Conservation (phyloP, 306 rosid genomes). For the Prinsepia uniflora region DNA sequence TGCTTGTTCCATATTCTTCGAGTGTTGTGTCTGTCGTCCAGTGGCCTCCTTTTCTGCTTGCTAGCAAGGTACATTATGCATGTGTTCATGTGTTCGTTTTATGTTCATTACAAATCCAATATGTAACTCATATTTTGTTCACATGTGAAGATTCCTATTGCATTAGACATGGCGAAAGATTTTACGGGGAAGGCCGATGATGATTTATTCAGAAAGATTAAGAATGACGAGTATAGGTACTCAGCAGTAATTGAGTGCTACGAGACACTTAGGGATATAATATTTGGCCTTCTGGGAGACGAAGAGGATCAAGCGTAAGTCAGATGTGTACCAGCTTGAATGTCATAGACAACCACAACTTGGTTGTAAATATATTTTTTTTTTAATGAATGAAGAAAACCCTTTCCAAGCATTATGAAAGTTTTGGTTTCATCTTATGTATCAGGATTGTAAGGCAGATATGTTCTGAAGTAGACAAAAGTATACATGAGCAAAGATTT, state of each 20-base stretch:
- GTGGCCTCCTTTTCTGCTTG: slow-evolving; percentile 99
- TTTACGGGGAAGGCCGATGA: slow-evolving; percentile 66
- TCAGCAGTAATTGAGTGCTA: slow-evolving; percentile 93
- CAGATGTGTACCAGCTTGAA: slow-evolving; percentile 14
- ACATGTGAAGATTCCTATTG: slow-evolving; percentile 83
- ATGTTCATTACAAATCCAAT: neutral
- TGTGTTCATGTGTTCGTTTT: slow-evolving; percentile 18
- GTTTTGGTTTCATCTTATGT: slow-evolving; percentile 25
- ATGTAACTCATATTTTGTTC: slow-evolving; percentile 1
- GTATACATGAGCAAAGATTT: slow-evolving; percentile 33
- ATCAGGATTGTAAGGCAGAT: slow-evolving; percentile 51
- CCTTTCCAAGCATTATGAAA: neutral
- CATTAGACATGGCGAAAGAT: slow-evolving; percentile 97
- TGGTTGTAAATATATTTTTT: neutral
- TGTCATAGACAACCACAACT: neutral
- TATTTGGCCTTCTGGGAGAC: slow-evolving; percentile 45
- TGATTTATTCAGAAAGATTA: slow-evolving; percentile 72
- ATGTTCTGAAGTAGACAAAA: slow-evolving; percentile 34
- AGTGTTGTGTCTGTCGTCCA: slow-evolving; percentile 61
- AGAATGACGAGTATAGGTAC: slow-evolving; percentile 65
- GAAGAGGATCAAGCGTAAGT: slow-evolving; percentile 60
- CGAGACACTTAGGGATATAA: slow-evolving; percentile 67
- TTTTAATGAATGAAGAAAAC: neutral
- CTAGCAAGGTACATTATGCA: slow-evolving; percentile 71
- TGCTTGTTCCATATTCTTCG: slow-evolving; percentile 75